Evolutionary conservation across 306 rosid genomes (phyloP), one percentile per base, ranked within the genome.

Genomic region (Glycine soja): DNA sequence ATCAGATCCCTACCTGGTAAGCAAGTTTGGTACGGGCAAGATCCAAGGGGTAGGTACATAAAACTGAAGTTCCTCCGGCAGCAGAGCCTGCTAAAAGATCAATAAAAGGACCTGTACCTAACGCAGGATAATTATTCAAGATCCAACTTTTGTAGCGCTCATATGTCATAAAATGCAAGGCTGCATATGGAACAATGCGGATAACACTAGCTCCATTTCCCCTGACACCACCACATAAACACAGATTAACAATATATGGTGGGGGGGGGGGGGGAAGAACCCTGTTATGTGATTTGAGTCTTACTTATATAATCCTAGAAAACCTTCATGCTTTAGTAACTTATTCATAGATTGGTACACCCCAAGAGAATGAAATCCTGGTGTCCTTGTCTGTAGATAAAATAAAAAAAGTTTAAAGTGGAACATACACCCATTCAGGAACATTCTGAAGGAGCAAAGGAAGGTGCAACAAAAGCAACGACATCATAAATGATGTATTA

Each of bases 21-120:
- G 99, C 99, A 77, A 96, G 99, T 84, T 90, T 96, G 32, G 99
- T 95, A 58, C 99, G 97, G 57, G 99, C 98, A 16, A 95, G 92
- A 86, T 95, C 99, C 85, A 95, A 84, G 75, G 99, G 99, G 78
- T 95, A 95, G 54, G 99, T 95, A 70, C 93, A 95, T 70, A 95
- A 76, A 81, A 85, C 97, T 43, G 99, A 91, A 48, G 99, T 96
- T 77, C 97, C 98, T 36, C 99, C 99, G 3, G 98, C 95, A 24
- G 95, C 97, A 3, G 99, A 88, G 80, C 99, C 99, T 61, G 99
- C 99, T 78, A 95, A 88, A 80, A 95, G 99, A 86, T 95, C 99
- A 83, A 95, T 80, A 83, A 78, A 90, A 80, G 98, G 85, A 70
- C 99, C 99, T 7, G 94, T 48, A 80, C 99, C 99, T 64, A 96